These are phyloP conservation scores for Maudiozyma humilis DNA, from an alignment of 1,139 yeast species.

Conservation along the genomic window DNA sequence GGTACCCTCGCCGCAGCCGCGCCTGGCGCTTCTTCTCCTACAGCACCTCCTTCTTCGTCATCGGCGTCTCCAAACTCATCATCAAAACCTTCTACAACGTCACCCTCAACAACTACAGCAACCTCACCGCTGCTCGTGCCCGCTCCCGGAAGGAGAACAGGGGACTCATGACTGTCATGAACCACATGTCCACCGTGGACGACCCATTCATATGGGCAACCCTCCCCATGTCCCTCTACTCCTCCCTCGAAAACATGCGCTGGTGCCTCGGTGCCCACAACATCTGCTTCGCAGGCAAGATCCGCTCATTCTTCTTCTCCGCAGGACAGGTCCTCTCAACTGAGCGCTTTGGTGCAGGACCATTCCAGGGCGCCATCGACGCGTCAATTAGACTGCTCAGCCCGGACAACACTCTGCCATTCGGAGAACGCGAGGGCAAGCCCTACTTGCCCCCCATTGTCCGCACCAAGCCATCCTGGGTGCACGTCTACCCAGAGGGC, in stretches of 20 bases:
- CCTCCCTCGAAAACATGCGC: conserved; percentile 59
- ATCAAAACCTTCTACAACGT: conserved; percentile 57
- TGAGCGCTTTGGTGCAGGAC: conserved; percentile 82
- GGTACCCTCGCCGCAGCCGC: conserved; percentile 50
- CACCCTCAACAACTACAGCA: conserved; percentile 50
- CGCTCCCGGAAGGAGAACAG: conserved; percentile 61
- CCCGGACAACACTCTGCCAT: conserved; percentile 8
- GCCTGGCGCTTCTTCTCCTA: conserved; percentile 66
- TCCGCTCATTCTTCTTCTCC: conserved; percentile 59
- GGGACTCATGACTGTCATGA: conserved; percentile 81
- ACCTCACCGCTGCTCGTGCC: conserved; percentile 53
- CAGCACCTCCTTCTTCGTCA: conserved; percentile 60
- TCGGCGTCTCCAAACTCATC: conserved; percentile 56
- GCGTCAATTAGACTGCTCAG: conserved; percentile 76
- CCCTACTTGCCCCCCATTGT: conserved; percentile 41
- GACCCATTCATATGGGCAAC: conserved; percentile 90
- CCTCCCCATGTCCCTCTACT: conserved; percentile 62
- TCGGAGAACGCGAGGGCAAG: conserved; percentile 6
- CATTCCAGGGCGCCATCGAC: conserved; percentile 84
- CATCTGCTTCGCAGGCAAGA: conserved; percentile 62
- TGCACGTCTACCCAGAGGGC: conserved; percentile 93
- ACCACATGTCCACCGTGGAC: conserved; percentile 89
- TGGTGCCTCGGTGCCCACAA: conserved; percentile 96
- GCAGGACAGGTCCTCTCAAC: conserved; percentile 84
- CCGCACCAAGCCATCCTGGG: conserved; percentile 70